These are phyloP conservation scores for Ogataea philodendri DNA, from an alignment of 805 yeast species.

Conservation along the genomic window DNA sequence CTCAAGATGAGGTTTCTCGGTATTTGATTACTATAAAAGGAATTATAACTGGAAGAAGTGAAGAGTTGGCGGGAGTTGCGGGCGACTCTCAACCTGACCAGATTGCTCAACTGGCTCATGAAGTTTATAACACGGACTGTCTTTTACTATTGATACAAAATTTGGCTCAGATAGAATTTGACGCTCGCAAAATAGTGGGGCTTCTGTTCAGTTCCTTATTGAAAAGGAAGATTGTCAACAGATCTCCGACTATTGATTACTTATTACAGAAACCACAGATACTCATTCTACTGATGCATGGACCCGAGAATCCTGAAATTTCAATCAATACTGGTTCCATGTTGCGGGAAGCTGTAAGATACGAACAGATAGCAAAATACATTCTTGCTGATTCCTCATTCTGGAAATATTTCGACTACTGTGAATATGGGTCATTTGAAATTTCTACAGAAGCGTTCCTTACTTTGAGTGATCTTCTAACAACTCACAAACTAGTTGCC, in stretches of 20 bases:
- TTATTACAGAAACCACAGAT: constrained; percentile 65
- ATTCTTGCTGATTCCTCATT: constrained; percentile 59
- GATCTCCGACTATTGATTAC: constrained; percentile 87
- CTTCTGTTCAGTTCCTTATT: constrained; percentile 71
- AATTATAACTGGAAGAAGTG: constrained; percentile 58
- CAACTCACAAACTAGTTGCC: constrained; percentile 65
- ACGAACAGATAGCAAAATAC: constrained; percentile 63
- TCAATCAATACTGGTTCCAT: constrained; percentile 76
- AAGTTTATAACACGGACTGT: constrained; percentile 69
- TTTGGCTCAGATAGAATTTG: constrained; percentile 76
- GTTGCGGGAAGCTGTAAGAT: constrained; percentile 79
- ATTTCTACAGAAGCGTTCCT: constrained; percentile 86
- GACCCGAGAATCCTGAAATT: constrained; percentile 71
- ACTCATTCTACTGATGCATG: constrained; percentile 57
- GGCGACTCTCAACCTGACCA: constrained; percentile 60
- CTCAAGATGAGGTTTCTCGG: constrained; percentile 72
- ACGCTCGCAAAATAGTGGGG: constrained; percentile 80
- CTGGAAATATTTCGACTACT: constrained; percentile 83
- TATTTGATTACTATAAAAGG: constrained; percentile 62
- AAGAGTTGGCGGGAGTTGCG: constrained; percentile 31
- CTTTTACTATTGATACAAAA: constrained; percentile 58
- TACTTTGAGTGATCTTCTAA: constrained; percentile 67
- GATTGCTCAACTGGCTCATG: constrained; percentile 73
- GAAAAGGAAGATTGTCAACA: constrained; percentile 70
- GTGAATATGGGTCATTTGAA: constrained; percentile 77